Conservation (phyloP, 306 rosid species). For the Medicago ruthenica region DNA sequence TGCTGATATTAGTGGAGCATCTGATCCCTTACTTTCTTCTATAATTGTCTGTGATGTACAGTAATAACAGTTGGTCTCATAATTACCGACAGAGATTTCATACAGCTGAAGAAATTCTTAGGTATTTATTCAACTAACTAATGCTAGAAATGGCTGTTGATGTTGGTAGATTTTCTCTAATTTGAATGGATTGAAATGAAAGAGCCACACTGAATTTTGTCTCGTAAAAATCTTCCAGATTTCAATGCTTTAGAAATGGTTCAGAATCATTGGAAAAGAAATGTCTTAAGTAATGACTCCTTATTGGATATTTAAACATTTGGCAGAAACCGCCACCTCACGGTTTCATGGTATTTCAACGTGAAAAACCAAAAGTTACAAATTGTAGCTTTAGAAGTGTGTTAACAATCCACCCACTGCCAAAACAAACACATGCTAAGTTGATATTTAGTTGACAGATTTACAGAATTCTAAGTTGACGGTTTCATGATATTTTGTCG, state of each 20-base stretch:
- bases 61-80: slow-evolving; percentile 12
- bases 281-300: neutral
- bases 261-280: slow-evolving; percentile 9
- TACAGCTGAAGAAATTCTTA: slow-evolving; percentile 18
- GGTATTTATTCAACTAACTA: neutral
- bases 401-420: no score
- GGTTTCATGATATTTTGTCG: no score
- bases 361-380: no score
- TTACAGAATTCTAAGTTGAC: no score
- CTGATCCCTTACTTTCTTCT: slow-evolving; percentile 75
- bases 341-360: no score
- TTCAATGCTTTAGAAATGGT: neutral
- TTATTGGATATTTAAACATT: no score
- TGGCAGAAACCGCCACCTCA: no score
- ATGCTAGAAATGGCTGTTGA: neutral
- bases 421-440: no score
- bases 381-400: no score
- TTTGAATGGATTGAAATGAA: neutral
- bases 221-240: neutral
- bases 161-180: neutral
- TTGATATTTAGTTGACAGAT: no score
- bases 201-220: neutral
- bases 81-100: neutral
- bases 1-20: slow-evolving; percentile 72
- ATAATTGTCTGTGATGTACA: slow-evolving; percentile 64